A percentile compares a stretch with the other conserved stretches of the same genome.
Conservation (phyloP, 2,329 filamentous ascomycete genomes). For the Monilinia aucupariae region DNA sequence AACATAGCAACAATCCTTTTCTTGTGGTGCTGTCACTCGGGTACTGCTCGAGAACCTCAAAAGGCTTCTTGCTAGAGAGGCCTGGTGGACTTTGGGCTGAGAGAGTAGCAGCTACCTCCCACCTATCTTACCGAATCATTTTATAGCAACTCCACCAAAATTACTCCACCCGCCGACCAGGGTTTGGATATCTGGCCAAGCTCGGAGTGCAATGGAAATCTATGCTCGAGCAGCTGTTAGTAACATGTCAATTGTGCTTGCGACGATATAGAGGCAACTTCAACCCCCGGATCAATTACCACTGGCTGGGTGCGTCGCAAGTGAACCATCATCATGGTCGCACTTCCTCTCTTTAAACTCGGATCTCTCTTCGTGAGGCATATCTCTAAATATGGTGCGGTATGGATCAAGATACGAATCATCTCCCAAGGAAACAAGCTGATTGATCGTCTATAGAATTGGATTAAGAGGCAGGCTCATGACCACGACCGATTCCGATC, state of each 20-base stretch:
- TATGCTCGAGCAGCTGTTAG: not conserved
- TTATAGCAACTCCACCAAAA: not conserved
- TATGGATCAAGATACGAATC: slow-evolving; percentile 38
- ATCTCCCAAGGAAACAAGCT: slow-evolving; percentile 14
- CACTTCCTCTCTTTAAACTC: slow-evolving; percentile 63
- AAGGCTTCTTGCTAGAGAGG: too few relatives aligned
- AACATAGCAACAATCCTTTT: slow-evolving; percentile 9
- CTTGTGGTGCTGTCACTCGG: too few relatives aligned
- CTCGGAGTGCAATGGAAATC: not conserved
- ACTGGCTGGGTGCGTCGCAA: not conserved
- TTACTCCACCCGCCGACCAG: slow-evolving; percentile 1
- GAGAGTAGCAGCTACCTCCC: too few relatives aligned
- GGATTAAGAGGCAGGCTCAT: slow-evolving; percentile 60
- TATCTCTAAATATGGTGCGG: slow-evolving; percentile 64
- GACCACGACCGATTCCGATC: slow-evolving; percentile 56
- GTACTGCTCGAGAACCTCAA: too few relatives aligned
- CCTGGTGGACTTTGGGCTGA: too few relatives aligned
- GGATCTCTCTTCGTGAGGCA: slow-evolving; percentile 59
- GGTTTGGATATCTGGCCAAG: too few relatives aligned
- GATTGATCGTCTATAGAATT: slow-evolving; percentile 45
- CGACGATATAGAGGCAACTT: not conserved
- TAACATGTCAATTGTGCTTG: not conserved
- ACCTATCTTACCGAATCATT: too few relatives aligned
- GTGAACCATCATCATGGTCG: slow-evolving; percentile 46
- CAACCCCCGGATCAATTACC: not conserved